These are phyloP conservation scores for Blastomyces parvus DNA, from an alignment of 2,329 filamentous ascomycete species.

Conservation along the genomic window DNA sequence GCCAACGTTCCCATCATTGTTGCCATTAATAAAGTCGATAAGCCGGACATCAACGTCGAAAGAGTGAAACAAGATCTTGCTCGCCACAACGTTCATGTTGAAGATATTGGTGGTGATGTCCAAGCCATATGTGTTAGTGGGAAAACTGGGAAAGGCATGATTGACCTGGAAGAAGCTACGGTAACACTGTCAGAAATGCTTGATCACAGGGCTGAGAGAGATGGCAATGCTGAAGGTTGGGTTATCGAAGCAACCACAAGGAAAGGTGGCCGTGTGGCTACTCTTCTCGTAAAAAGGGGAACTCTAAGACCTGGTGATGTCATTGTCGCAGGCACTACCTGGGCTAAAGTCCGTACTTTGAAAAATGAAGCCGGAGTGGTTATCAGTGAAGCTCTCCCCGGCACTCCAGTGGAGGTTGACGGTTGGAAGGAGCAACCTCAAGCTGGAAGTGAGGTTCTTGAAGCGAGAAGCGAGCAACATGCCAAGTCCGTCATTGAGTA, in stretches of 20 bases:
- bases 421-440: constrained; percentile 86
- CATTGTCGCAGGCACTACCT: constrained; percentile 79
- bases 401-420: constrained; percentile 82
- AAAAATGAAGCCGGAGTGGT: constrained; percentile 73
- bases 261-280: constrained; percentile 72
- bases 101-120: constrained; percentile 90
- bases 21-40: constrained; percentile 95
- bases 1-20: constrained; percentile 93
- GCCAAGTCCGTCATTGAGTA: constrained; percentile 72
- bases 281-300: constrained; percentile 77
- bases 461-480: constrained; percentile 67
- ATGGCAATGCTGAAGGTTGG: constrained; percentile 81
- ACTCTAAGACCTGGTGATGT: constrained; percentile 72
- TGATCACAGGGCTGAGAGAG: constrained; percentile 71
- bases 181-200: constrained; percentile 78
- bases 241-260: constrained; percentile 87
- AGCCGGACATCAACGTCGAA: constrained; percentile 68
- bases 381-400: constrained; percentile 66
- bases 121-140: constrained; percentile 87
- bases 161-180: constrained; percentile 83
- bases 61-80: constrained; percentile 82
- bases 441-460: constrained; percentile 78
- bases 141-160: constrained; percentile 87
- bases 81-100: constrained; percentile 74
- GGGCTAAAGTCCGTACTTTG: constrained; percentile 74